Evolutionary conservation across 371 early-diverging fungal species (phyloP), one percentile per base, ranked within the genome.

Genomic region (Mortierella sp.): DNA sequence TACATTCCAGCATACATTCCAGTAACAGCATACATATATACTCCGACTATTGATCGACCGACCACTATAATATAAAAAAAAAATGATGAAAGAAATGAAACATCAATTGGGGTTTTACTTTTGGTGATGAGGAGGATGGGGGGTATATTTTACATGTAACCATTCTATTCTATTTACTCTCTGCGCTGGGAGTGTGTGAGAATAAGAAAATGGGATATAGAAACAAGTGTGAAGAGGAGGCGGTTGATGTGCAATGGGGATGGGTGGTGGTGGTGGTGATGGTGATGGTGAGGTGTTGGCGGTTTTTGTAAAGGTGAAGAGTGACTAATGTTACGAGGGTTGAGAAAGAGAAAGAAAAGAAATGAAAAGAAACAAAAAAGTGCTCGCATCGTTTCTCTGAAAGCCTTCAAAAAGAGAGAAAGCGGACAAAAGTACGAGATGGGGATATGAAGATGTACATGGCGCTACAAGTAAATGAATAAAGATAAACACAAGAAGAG

Each of bases 91-190:
- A 44, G 45, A 45, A 45, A 10, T 45, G 45, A 10, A 10, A 45
- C 45, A 45, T n/a, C n/a, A 45, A 45, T 45, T 7, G 45, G 45
- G 7, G 7, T 4, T 7, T 45, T 45, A 45, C 45, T 45, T 45
- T 4, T 45, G 45, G 45, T n/a, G 10, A 45, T 45, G n/a, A n/a
- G 55, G 3, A 55, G n/a, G 55, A 0, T 24, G 10, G 58, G 26
- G 60, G 60, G 60, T 60, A 60, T 60, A 60, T 60, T 60, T 60
- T 60, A 60, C 60, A 60, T 60, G 60, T 28, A 60, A 60, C 60
- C 5, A 14, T 60, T 28, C 28, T 48, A 48, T 48, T 48, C 48
- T 48, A 48, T n/a, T n/a, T n/a, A 48, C 60, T 60, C 28, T 60
- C 16, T 60, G 7, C 60, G 16, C 60, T 60, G 1, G n/a, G 55